A percentile compares a stretch with the other conserved stretches of the same genome.
phyloP scores from a whole-genome alignment of 163 green algal species.

The Scenedesmus sp. region DNA sequence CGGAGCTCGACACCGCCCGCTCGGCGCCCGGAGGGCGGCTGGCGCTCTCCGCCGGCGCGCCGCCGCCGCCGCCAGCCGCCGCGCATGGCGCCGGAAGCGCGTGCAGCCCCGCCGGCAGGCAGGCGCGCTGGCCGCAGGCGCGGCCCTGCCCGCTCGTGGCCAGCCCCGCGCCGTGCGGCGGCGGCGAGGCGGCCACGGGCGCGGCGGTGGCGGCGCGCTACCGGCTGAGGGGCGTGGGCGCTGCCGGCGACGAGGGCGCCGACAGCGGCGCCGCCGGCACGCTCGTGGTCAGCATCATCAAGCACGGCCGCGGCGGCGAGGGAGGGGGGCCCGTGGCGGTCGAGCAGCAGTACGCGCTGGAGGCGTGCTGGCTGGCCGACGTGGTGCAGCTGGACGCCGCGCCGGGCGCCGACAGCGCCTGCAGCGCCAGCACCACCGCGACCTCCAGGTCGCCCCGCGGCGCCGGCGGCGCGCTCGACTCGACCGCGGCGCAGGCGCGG shows the following conservation, averaged over 20 bases:
- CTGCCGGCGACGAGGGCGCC: not conserved
- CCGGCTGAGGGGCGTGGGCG: not conserved
- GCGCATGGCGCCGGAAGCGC: not conserved
- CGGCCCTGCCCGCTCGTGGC: constrained; percentile 11
- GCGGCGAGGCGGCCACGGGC: no score
- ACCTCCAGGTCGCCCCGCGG: no score
- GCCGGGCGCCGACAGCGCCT: constrained; percentile 3
- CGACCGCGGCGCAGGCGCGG: no score
- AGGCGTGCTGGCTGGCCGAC: constrained; percentile 3
- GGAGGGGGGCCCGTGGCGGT: constrained; percentile 8
- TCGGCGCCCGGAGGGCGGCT: no score
- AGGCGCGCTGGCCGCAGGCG: not conserved
- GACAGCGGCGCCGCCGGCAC: not conserved
- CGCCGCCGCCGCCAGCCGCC: no score
- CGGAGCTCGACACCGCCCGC: no score
- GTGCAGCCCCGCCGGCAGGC: not conserved
- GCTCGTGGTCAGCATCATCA: constrained; percentile 24
- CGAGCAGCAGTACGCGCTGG: constrained; percentile 23
- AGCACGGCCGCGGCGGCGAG: not conserved
- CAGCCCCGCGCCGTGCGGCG: not conserved
- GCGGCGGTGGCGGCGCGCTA: constrained; percentile 9
- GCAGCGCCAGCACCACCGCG: not conserved
- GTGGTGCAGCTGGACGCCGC: constrained; percentile 14
- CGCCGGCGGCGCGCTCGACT: no score
- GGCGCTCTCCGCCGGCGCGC: no score